Conservation (phyloP, 139 green algal genomes). For the Zygnema circumcarinatum region DNA sequence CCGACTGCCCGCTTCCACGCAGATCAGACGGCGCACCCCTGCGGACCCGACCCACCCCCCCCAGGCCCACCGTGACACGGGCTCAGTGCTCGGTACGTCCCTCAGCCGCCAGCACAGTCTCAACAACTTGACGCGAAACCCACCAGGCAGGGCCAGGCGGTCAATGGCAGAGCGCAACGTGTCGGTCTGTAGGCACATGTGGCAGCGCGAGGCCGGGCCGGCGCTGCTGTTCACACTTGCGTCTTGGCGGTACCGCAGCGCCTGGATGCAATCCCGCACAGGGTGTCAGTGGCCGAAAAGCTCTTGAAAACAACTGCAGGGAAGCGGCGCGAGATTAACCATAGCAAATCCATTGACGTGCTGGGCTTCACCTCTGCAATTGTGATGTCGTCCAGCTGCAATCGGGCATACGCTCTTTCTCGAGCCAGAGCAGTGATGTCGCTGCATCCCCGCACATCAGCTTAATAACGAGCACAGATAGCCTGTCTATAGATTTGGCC, state of each 20-base stretch:
- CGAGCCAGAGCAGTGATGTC: slow-evolving; percentile 53
- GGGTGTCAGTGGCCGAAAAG: too few species aligned
- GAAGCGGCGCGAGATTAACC: too few species aligned
- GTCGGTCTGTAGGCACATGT: slow-evolving; percentile 53
- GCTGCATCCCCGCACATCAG: slow-evolving; percentile 7
- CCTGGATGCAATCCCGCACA: slow-evolving; percentile 1
- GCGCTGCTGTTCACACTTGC: slow-evolving; percentile 32
- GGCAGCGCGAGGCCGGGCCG: slow-evolving; percentile 21
- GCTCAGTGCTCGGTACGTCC: not conserved
- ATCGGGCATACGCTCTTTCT: slow-evolving; percentile 40
- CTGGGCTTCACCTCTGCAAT: slow-evolving; percentile 31
- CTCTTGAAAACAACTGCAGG: too few species aligned
- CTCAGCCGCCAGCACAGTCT: not conserved
- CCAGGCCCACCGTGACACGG: not conserved
- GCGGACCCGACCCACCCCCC: not conserved
- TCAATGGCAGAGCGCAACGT: slow-evolving; percentile 46
- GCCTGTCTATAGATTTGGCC: too few species aligned
- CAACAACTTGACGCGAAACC: not conserved
- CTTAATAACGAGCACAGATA: not conserved
- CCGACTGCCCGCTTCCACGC: slow-evolving; percentile 54
- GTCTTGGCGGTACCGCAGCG: slow-evolving; percentile 33
- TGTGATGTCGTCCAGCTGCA: slow-evolving; percentile 48
- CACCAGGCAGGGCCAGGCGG: slow-evolving; percentile 44
- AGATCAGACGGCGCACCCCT: slow-evolving; percentile 54
- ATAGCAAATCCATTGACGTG: not conserved